Evolutionary conservation across 2,329 filamentous ascomycete species (phyloP), one percentile per base, ranked within the genome.

Genomic region (Paraphoma chrysanthemicola): DNA sequence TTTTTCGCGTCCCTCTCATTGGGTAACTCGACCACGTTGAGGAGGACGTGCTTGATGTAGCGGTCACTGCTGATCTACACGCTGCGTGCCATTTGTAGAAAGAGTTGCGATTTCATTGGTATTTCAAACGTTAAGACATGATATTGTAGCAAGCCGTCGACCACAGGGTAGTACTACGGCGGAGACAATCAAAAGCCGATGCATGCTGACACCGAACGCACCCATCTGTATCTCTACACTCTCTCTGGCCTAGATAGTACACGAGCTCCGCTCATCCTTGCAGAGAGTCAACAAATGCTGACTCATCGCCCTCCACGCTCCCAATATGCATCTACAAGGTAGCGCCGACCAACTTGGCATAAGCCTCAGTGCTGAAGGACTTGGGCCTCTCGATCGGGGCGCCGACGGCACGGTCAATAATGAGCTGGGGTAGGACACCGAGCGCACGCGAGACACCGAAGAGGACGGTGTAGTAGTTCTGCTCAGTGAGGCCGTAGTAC

Each of bases 381-480:
- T 99, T 99, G 82, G 95, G 95, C 79, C 95, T 87, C 90, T 99
- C 95, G 75, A 99, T 99, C 71, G 95, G 95, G 70, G 93, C 91
- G 78, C 95, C 95, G 69, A 97, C 87, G 71, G 94, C 95, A 79
- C 95, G 94, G 88, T 99, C 95, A 77, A 99, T 97, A 87, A 99
- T 99, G 79, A 99, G 88, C 88, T 99, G 95, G 74, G 95, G 95
- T 76, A 99, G 90, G 69, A 99, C 95, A 89, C 95, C 95, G 74
- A 99, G 92, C 71, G 95, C 95, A 79, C 95, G 92, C 71, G 93
- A 97, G 44, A 99, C 95, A 88, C 95, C 95, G 82, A 99, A 99
- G 78, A 99, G 91, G 63, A 99, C 95, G 63, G 95, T 99, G 91
- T 99, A 99, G 90, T 96, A 99, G 90, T 89, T 98, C 82, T 95